Conservation (phyloP, 352 stramenopile genomes). For the Lagenidium giganteum region DNA sequence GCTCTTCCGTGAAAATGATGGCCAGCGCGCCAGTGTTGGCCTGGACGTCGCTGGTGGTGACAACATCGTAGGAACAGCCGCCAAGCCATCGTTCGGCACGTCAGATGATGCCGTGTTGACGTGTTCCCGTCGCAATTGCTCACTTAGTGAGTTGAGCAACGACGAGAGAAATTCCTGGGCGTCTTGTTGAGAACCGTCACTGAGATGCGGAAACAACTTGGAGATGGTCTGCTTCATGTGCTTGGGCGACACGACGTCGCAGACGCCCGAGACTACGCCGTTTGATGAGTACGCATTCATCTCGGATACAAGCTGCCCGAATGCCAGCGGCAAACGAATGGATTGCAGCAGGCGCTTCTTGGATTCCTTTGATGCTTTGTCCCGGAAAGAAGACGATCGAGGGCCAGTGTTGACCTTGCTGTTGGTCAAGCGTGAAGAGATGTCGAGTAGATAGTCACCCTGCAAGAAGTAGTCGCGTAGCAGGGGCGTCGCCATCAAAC, state of each 20-base stretch:
- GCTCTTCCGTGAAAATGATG: constrained; percentile 9
- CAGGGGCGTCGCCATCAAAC: constrained; percentile 88
- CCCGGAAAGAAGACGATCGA: too few species aligned
- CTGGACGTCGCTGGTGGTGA: not conserved
- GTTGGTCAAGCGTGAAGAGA: constrained; percentile 68
- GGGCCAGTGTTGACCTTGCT: constrained; percentile 48
- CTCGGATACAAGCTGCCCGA: constrained; percentile 75
- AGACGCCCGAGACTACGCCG: constrained; percentile 16
- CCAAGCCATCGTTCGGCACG: too few species aligned
- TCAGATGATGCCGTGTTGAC: too few species aligned
- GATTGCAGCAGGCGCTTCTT: constrained; percentile 5
- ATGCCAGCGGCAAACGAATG: constrained; percentile 51
- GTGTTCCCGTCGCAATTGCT: constrained; percentile 94
- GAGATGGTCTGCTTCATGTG: constrained; percentile 74
- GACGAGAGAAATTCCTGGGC: constrained; percentile 93
- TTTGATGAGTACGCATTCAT: constrained; percentile 30
- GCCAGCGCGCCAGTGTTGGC: not conserved
- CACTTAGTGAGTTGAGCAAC: constrained; percentile 90
- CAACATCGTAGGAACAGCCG: constrained; percentile 25
- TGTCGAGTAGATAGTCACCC: constrained; percentile 78
- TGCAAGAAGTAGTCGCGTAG: constrained; percentile 90
- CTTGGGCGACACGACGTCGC: constrained; percentile 44
- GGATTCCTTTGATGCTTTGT: too few species aligned
- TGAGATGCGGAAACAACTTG: constrained; percentile 84
- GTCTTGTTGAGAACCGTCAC: constrained; percentile 93